phyloP scores from a whole-genome alignment of 768 basidiomycete genomes.

The Collybiopsis confluens region DNA sequence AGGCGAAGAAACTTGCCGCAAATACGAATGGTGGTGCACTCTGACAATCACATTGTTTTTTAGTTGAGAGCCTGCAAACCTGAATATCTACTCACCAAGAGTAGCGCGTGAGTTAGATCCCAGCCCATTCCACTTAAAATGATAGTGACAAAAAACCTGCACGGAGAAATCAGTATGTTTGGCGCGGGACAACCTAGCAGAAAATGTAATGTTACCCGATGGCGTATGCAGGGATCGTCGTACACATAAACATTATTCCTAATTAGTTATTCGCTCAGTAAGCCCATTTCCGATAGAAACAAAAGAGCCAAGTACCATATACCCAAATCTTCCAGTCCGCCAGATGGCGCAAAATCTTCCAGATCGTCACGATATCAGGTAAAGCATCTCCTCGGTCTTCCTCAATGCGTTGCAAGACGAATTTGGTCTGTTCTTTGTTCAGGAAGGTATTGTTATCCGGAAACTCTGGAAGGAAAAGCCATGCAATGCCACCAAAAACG shows the following conservation, averaged over 20 bases:
- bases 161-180: background rate
- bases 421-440: conserved; percentile 35
- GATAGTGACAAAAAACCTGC: conserved; percentile 34
- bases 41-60: conserved; percentile 19
- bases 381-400: conserved; percentile 48
- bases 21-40: conserved; percentile 44
- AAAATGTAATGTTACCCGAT: conserved; percentile 33
- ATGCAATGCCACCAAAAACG: conserved; percentile 34
- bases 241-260: conserved; percentile 43
- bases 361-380: conserved; percentile 34
- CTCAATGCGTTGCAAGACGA: conserved; percentile 43
- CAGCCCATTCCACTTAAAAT: conserved; percentile 46
- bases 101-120: conserved; percentile 36
- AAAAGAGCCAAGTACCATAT: conserved; percentile 28
- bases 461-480: conserved; percentile 41
- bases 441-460: conserved; percentile 45
- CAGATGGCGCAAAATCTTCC: conserved; percentile 34
- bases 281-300: background rate
- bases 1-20: conserved; percentile 27
- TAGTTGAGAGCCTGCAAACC: conserved; percentile 6
- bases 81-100: conserved; percentile 39
- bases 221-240: conserved; percentile 45
- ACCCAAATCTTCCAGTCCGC: conserved; percentile 45
- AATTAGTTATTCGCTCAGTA: too few relatives aligned
- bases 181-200: background rate